Base-by-base conservation (phyloP, 768 basidiomycete species). In the Coprinopsis sp. region DNA sequence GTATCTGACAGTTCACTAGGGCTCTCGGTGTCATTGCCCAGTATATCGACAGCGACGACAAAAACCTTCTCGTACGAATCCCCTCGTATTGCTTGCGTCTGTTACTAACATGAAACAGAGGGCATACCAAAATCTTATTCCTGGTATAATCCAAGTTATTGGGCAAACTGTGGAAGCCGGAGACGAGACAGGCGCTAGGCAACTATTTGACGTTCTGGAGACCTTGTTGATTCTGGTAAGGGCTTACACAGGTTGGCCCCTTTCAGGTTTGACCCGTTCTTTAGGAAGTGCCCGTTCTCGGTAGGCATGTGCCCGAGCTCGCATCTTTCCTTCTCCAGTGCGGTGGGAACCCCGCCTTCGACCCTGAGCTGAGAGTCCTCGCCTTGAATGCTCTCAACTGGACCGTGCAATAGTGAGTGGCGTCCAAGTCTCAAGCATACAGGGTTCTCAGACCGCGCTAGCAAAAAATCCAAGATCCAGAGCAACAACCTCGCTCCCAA, bases 401-500 rank as follows among this genome's bases (percentile, higher is more conserved):
- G 94, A 91, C 93, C 6, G 85, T 98, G 44, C 87, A 94, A 74
- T 98, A 98, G 92, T 84, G 58, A 57, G 85, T 69, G 6, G 8
- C 1, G 3, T 16, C 34, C 7, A 24, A n/a, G n/a, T 28, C 12
- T 24, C 11, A 39, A 30, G 28, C 6, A 13, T 2, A 24, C 25
- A 21, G 14, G 31, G 18, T 43, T 4, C 2, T 30, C 10, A 43
- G 43, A 55, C 56, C 49, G 38, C 45, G 47, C 23, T 54, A 94
- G 91, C 73, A 99, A 98, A 82, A 97, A 97, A 71, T 84, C 86
- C 40, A 96, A 93, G 67, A 79, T 99, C 29, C 92, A 96, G 67
- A 78, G 78, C 56, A 77, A 92, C 50, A 80, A 81, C 60, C 75
- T 99, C 47, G 92, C 91, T 13, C 78, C 79, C 37, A 77, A 79